Base-by-base conservation (phyloP, 345 rosid species). In the Tarenaya hassleriana region DNA sequence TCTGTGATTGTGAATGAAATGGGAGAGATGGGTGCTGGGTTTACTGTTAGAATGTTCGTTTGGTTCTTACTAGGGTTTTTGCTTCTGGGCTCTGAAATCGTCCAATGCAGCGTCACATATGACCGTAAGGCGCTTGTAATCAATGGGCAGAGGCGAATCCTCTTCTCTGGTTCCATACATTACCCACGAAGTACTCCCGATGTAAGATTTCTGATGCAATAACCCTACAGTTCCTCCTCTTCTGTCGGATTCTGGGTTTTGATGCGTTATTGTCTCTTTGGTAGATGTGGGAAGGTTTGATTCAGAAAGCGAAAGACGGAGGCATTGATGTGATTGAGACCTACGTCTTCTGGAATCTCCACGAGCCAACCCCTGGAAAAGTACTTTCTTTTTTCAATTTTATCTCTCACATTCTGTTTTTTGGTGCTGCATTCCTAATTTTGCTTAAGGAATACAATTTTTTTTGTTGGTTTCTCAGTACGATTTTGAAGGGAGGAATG, bases 231-330 rank as follows among this genome's bases (percentile, higher is more conserved):
- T 37, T 64, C 48, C 13, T 4, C 2, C 10, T n/a, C 15, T 10
- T 5, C 10, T 20, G 16, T 41, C 0, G 33, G 1, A 34, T 52
- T 50, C 10, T 53, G 14, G 31, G 21, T 48, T 57, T 10, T 33
- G 1, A 42, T 24, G 43, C 24, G 19, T 38, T 27, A 4, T 11
- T 16, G 10, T 11, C 4, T 57, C 52, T 16, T 34, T 51, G 55
- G 34, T 59, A 88, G 99, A 94, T 94, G 99, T 94, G 99, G 99
- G 97, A 86, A 72, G 89, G 78, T 83, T 89, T 94, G 70, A 86
- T 94, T 64, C 81, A 66, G 82, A 94, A 94, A 79, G 99, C 99
- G 3, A 94, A 88, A 68, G 82, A 86, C 55, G 99, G 97, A 60
- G 99, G 97, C 7, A 17, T 94, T 6, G 99, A 94, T 75, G 97